Percentiles rank a stretch among this genome's conserved stretches.
These are phyloP conservation scores for Ceratocystis colombiana DNA, from an alignment of 2,329 filamentous ascomycete genomes.

Conservation along the genomic window DNA sequence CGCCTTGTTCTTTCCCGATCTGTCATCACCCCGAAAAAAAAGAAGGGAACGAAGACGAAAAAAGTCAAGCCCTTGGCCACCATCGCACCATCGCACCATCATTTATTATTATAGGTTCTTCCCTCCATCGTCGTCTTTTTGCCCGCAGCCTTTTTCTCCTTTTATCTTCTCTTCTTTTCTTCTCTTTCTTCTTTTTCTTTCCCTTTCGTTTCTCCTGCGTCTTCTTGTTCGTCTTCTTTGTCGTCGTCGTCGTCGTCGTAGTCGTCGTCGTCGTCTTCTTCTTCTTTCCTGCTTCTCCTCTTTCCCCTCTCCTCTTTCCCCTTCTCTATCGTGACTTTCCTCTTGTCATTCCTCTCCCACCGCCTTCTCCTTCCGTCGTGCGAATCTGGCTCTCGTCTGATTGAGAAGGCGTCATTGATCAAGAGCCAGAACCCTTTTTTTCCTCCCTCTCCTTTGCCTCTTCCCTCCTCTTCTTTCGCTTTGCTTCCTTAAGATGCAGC, in stretches of 20 bases:
- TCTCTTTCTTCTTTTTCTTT: neutral
- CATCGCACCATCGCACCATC: neutral
- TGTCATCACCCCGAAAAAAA: neutral
- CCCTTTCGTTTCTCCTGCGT: neutral
- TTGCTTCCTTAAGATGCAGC: constrained; percentile 42
- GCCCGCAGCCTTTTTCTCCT: constrained; percentile 14
- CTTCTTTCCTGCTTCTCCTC: neutral
- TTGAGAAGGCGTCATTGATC: neutral
- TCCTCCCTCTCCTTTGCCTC: constrained; percentile 10
- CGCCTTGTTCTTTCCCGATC: neutral
- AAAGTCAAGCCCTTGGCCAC: neutral
- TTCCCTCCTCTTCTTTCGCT: constrained; percentile 28
- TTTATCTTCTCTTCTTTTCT: neutral
- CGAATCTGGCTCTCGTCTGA: neutral
- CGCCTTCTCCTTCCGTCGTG: constrained; percentile 22
- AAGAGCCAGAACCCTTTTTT: neutral
- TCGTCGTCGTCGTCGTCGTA: too few relatives aligned
- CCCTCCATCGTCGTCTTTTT: neutral
- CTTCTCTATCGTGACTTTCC: constrained; percentile 15
- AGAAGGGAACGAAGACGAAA: neutral
- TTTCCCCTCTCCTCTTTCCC: constrained; percentile 6
- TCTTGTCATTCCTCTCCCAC: constrained; percentile 12
- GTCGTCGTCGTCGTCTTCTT: neutral
- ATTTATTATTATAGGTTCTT: constrained; percentile 29
- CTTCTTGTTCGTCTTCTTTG: neutral